phyloP scores from a whole-genome alignment of 768 basidiomycete species.

The Phaeotremella skinneri region DNA sequence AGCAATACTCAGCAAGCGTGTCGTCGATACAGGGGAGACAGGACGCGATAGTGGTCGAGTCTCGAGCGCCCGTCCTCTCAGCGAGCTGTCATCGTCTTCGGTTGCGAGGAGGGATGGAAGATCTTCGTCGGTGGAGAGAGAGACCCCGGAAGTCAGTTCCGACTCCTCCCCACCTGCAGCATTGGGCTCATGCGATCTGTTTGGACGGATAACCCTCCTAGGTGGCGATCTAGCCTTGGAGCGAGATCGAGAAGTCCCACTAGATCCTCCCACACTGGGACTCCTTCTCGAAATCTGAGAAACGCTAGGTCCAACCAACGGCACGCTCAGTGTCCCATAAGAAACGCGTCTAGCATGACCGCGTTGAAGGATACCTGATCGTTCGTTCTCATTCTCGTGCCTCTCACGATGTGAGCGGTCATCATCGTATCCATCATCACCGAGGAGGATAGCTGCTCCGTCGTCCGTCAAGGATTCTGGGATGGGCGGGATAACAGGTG shows the following conservation, averaged over 20 bases:
- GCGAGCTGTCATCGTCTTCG: background rate
- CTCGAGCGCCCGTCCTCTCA: conserved; percentile 15
- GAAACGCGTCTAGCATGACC: background rate
- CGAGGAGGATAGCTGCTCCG: conserved; percentile 27
- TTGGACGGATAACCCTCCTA: conserved; percentile 11
- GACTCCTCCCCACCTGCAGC: background rate
- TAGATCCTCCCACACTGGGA: background rate
- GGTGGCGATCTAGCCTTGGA: conserved; percentile 43
- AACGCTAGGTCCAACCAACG: background rate
- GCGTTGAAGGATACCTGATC: background rate
- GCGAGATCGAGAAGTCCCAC: conserved; percentile 34
- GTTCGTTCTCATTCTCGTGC: conserved; percentile 8
- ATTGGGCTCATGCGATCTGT: background rate
- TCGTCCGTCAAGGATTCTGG: conserved; percentile 36
- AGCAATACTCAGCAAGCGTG: conserved; percentile 28
- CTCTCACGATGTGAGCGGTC: conserved; percentile 9
- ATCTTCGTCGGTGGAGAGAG: background rate
- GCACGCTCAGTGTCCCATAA: background rate
- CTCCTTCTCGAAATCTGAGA: background rate
- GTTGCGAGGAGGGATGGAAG: background rate
- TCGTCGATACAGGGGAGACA: conserved; percentile 23
- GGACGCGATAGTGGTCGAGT: conserved; percentile 23
- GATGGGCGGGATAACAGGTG: conserved; percentile 27
- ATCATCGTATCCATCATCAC: conserved; percentile 32
- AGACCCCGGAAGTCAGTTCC: background rate